These are phyloP conservation scores for Mycena chlorophos DNA, from an alignment of 768 basidiomycete species.

Conservation along the genomic window DNA sequence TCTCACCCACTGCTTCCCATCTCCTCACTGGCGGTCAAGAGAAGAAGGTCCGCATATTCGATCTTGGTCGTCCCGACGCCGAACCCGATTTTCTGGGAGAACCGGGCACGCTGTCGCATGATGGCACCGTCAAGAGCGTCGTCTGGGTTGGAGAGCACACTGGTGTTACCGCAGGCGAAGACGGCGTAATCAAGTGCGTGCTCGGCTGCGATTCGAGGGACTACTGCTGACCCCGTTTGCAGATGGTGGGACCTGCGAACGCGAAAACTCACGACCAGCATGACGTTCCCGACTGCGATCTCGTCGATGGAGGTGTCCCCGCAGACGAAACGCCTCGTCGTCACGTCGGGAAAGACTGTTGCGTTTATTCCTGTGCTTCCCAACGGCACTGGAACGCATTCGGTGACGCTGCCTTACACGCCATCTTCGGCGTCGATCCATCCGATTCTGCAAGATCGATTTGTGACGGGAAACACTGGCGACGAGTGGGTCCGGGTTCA, in stretches of 20 bases:
- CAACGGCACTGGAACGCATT: conserved; percentile 67
- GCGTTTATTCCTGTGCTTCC: conserved; percentile 83
- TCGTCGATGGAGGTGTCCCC: conserved; percentile 92
- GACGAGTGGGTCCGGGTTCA: conserved; percentile 99
- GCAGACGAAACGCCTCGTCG: conserved; percentile 78
- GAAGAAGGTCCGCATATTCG: conserved; percentile 95
- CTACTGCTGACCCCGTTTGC: conserved; percentile 21
- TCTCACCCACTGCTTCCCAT: conserved; percentile 68
- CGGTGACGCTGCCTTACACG: conserved; percentile 76
- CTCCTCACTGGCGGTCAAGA: conserved; percentile 94
- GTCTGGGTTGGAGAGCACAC: conserved; percentile 90
- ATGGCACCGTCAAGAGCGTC: conserved; percentile 89
- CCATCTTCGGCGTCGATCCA: conserved; percentile 96
- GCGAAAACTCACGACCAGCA: conserved; percentile 63
- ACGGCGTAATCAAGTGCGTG: conserved; percentile 82
- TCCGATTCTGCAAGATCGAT: conserved; percentile 83
- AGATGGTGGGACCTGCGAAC: conserved; percentile 98
- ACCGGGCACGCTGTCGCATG: conserved; percentile 65
- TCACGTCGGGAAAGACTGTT: conserved; percentile 90
- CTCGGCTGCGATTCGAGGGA: background rate
- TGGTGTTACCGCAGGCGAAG: conserved; percentile 89
- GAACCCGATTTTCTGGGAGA: conserved; percentile 81
- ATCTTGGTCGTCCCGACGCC: conserved; percentile 82
- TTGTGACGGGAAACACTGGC: conserved; percentile 84
- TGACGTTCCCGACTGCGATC: conserved; percentile 77